These are phyloP conservation scores for Oryza brachyantha DNA, from an alignment of 176 grass and related monocot species.

Conservation along the genomic window DNA sequence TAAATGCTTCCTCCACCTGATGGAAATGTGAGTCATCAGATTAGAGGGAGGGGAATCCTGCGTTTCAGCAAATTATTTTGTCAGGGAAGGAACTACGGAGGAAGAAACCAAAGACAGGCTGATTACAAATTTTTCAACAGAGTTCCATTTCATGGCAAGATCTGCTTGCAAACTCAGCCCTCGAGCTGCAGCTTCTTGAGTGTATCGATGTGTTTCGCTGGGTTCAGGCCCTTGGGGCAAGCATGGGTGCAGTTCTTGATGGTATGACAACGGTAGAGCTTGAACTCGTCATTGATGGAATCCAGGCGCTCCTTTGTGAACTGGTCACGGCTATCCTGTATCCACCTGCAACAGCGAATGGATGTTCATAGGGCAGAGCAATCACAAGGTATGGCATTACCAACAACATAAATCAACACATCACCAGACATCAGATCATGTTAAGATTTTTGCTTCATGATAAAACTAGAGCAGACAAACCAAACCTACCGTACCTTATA, in stretches of 20 bases:
- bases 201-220: slow-evolving; percentile 78
- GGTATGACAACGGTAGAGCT: slow-evolving; percentile 92
- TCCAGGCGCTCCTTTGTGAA: slow-evolving; percentile 93
- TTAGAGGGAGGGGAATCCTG: not conserved
- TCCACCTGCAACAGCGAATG: slow-evolving; percentile 61
- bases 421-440: no score
- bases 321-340: slow-evolving; percentile 96
- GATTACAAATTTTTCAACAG: slow-evolving; percentile 17
- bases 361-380: slow-evolving; percentile 1
- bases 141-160: not conserved
- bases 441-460: no score
- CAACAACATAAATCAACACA: not conserved
- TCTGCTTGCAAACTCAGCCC: not conserved
- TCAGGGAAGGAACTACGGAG: not conserved
- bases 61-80: slow-evolving; percentile 38
- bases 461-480: not conserved
- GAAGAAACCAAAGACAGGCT: not conserved
- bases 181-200: slow-evolving; percentile 91
- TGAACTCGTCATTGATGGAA: slow-evolving; percentile 91
- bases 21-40: not conserved
- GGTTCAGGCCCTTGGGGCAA: slow-evolving; percentile 94
- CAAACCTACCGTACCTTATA: not conserved
- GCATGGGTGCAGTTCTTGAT: slow-evolving; percentile 95
- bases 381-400: not conserved
- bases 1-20: not conserved